These are phyloP conservation scores for Puccinellia tenuiflora DNA, from an alignment of 176 grass and related monocot genomes.

Conservation along the genomic window DNA sequence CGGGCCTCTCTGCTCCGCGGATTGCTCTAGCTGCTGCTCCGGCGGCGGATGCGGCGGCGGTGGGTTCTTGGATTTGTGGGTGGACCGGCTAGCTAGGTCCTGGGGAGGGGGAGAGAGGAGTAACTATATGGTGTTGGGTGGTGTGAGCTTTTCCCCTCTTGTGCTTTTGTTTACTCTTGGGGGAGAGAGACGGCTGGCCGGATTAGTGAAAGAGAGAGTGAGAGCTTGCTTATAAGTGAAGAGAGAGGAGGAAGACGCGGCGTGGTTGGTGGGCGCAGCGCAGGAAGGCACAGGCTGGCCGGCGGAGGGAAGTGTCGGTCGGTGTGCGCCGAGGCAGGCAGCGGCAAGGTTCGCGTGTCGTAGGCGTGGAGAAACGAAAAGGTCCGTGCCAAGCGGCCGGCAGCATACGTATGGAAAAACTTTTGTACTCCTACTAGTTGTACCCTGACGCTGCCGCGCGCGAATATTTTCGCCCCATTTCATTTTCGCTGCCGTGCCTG, in stretches of 20 bases:
- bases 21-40: not conserved
- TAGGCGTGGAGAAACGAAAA: not conserved
- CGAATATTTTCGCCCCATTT: not conserved
- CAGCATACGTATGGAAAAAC: not conserved
- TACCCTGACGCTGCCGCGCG: not conserved
- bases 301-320: slow-evolving; percentile 32
- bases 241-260: slow-evolving; percentile 30
- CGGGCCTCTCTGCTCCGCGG: not conserved
- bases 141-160: slow-evolving; percentile 29
- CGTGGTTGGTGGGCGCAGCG: not conserved
- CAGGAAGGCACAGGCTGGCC: slow-evolving; percentile 28
- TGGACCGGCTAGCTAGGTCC: not conserved
- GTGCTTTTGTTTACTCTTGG: not conserved
- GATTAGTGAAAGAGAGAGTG: slow-evolving; percentile 6
- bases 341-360: slow-evolving; percentile 1
- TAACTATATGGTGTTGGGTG: slow-evolving; percentile 31
- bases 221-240: slow-evolving; percentile 47
- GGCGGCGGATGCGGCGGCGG: not conserved
- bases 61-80: not conserved
- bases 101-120: not conserved
- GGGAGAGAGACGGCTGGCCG: not conserved
- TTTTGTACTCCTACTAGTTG: no score
- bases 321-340: slow-evolving; percentile 1
- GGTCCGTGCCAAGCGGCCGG: not conserved
- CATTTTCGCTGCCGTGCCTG: not conserved